These are phyloP conservation scores for Saccharomycopsis malanga DNA, from an alignment of 805 yeast species.

Conservation along the genomic window DNA sequence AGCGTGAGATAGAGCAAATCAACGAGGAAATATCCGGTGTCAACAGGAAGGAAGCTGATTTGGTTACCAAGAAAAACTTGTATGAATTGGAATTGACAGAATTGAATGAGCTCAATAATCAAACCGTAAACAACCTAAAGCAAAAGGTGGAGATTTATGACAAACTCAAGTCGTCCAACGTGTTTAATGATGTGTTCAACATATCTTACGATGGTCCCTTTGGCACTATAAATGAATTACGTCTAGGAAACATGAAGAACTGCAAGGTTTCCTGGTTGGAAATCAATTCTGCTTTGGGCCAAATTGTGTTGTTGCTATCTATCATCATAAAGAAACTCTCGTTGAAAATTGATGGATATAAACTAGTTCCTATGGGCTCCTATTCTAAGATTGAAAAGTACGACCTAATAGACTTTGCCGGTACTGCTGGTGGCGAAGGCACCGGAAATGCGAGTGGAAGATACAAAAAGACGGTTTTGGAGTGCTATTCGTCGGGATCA, in stretches of 20 bases:
- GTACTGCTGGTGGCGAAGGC: neutral
- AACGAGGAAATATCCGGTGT: constrained; percentile 42
- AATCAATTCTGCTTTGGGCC: constrained; percentile 87
- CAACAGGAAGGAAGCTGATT: constrained; percentile 40
- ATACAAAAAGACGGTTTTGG: constrained; percentile 37
- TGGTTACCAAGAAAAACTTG: constrained; percentile 45
- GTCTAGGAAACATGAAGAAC: constrained; percentile 64
- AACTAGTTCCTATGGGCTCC: constrained; percentile 76
- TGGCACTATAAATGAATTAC: constrained; percentile 79
- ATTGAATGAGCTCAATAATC: constrained; percentile 49
- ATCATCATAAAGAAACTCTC: constrained; percentile 55
- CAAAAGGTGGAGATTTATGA: constrained; percentile 60
- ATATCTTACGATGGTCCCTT: constrained; percentile 80
- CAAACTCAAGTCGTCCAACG: constrained; percentile 65
- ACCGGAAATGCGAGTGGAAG: neutral
- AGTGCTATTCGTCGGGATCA: constrained; percentile 63
- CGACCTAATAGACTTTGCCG: constrained; percentile 32
- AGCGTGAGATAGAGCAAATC: constrained; percentile 37
- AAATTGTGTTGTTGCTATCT: constrained; percentile 59
- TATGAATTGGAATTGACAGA: constrained; percentile 46
- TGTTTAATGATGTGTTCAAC: constrained; percentile 74
- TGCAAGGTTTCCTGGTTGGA: constrained; percentile 80
- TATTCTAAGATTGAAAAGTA: constrained; percentile 65
- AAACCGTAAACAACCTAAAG: constrained; percentile 56
- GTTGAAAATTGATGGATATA: constrained; percentile 50